A percentile compares a stretch with the other conserved stretches of the same genome.
These are phyloP conservation scores for Hemisphaericaspora xylofermentans DNA, from an alignment of 1,139 yeast genomes.

Conservation along the genomic window DNA sequence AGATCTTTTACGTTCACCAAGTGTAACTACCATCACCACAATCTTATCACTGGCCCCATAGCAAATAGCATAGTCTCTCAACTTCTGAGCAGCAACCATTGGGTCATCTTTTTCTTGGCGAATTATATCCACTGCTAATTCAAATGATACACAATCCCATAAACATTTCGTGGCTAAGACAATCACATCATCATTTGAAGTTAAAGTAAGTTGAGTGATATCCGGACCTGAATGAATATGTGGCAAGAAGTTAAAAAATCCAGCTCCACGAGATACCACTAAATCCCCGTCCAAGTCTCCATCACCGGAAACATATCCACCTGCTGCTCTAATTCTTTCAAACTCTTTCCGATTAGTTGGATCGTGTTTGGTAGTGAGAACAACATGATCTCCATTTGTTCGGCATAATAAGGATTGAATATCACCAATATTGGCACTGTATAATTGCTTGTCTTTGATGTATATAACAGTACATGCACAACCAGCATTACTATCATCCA, in stretches of 20 bases:
- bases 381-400: slow-evolving; percentile 74
- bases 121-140: slow-evolving; percentile 87
- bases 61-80: slow-evolving; percentile 91
- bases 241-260: slow-evolving; percentile 82
- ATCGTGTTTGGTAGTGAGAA: slow-evolving; percentile 77
- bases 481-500: slow-evolving; percentile 79
- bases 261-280: slow-evolving; percentile 87
- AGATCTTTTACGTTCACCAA: slow-evolving; percentile 42
- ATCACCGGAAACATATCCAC: slow-evolving; percentile 85
- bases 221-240: slow-evolving; percentile 90
- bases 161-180: slow-evolving; percentile 82
- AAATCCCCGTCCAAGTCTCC: slow-evolving; percentile 84
- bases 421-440: slow-evolving; percentile 90
- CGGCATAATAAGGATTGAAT: slow-evolving; percentile 78
- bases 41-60: slow-evolving; percentile 85
- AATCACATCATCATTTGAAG: slow-evolving; percentile 76
- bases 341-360: slow-evolving; percentile 81
- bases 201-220: slow-evolving; percentile 58
- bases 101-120: slow-evolving; percentile 82
- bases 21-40: slow-evolving; percentile 79
- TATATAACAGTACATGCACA: slow-evolving; percentile 82
- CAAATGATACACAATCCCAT: slow-evolving; percentile 83
- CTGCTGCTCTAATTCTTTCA: slow-evolving; percentile 84
- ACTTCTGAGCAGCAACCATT: slow-evolving; percentile 87
- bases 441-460: slow-evolving; percentile 66